Conservation (phyloP, 2,329 filamentous ascomycete genomes). For the Ilyonectria robusta region DNA sequence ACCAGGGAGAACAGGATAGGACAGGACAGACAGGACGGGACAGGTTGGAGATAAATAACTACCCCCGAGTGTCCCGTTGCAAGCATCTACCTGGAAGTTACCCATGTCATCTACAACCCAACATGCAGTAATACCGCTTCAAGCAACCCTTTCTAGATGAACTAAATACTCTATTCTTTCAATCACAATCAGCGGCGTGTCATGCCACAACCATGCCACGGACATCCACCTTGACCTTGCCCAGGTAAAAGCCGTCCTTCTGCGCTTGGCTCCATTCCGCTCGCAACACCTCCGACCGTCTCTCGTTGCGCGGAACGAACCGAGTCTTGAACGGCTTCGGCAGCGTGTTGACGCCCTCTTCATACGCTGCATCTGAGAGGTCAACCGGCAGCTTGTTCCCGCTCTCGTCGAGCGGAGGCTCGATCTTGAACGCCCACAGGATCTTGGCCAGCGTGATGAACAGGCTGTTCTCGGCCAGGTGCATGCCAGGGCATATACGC, state of each 20-base stretch:
- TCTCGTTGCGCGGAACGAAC: slow-evolving; percentile 24
- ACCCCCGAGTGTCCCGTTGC: no score
- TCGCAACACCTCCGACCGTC: slow-evolving; percentile 7
- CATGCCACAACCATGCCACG: not conserved
- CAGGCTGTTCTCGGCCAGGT: slow-evolving; percentile 59
- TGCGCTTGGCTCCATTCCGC: slow-evolving; percentile 24
- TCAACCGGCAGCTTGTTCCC: slow-evolving; percentile 16
- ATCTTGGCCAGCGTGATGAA: slow-evolving; percentile 32
- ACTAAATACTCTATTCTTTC: no score
- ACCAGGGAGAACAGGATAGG: no score
- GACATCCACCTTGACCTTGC: slow-evolving; percentile 18
- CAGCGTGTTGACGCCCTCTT: slow-evolving; percentile 20
- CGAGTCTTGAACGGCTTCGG: slow-evolving; percentile 27
- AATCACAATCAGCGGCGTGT: no score
- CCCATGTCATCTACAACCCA: no score
- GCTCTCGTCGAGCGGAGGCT: not conserved
- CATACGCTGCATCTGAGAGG: slow-evolving; percentile 22
- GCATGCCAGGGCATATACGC: slow-evolving; percentile 63
- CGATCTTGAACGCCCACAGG: slow-evolving; percentile 29
- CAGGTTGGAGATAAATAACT: no score
- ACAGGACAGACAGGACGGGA: no score
- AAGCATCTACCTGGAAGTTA: no score
- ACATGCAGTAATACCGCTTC: no score
- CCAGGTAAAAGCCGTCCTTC: slow-evolving; percentile 16
- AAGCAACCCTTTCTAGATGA: no score